phyloP scores from a whole-genome alignment of 83 land plant genomes.

The Isoetes engelmannii region DNA sequence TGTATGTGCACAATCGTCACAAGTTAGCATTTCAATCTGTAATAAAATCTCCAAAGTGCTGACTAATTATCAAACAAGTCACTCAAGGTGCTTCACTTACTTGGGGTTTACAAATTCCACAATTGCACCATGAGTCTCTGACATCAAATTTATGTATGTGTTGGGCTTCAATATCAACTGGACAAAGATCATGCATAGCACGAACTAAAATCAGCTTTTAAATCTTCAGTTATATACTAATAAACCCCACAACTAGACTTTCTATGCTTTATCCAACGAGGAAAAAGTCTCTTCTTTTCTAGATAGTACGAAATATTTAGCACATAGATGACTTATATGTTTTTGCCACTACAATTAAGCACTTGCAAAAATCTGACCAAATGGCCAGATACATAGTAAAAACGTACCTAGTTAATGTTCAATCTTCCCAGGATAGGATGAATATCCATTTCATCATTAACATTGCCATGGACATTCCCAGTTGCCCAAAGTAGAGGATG shows the following conservation, averaged over 20 bases:
- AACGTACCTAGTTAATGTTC: slow-evolving; percentile 82
- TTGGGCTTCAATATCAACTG: slow-evolving; percentile 85
- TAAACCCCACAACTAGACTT: not conserved
- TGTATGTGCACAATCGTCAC: not conserved
- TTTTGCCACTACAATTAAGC: too few species aligned
- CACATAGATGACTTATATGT: too few species aligned
- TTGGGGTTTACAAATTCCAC: slow-evolving; percentile 94
- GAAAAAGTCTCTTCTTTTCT: not conserved
- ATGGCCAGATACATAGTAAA: too few species aligned
- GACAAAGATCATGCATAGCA: slow-evolving; percentile 10
- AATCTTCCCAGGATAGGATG: slow-evolving; percentile 95
- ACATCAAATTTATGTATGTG: slow-evolving; percentile 70
- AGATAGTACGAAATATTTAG: too few species aligned
- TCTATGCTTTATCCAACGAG: not conserved
- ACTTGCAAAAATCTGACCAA: too few species aligned
- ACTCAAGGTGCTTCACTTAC: too few species aligned
- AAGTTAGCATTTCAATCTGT: not conserved
- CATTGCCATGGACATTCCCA: slow-evolving; percentile 81
- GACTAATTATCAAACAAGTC: too few species aligned
- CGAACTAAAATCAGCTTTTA: too few species aligned
- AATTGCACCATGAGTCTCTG: slow-evolving; percentile 72
- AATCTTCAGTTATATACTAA: too few species aligned
- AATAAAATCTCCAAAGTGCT: not conserved
- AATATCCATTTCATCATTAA: slow-evolving; percentile 74
- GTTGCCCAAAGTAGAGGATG: slow-evolving; percentile 83